phyloP scores from a whole-genome alignment of 768 basidiomycete genomes.

The Gloeophyllum trabeum region DNA sequence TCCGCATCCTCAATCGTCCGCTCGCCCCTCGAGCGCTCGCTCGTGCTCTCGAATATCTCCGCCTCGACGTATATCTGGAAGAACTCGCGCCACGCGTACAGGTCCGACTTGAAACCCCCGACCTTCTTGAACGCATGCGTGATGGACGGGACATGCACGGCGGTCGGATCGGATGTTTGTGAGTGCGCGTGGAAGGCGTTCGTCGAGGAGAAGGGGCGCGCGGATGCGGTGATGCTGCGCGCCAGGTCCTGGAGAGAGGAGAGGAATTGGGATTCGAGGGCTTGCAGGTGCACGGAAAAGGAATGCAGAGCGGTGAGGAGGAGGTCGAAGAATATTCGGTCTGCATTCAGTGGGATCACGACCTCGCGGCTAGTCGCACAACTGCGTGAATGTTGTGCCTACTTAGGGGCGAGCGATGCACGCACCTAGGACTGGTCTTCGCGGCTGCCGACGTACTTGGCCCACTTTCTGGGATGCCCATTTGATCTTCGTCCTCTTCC shows the following conservation, averaged over 20 bases:
- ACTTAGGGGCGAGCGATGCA: neutral
- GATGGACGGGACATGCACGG: conserved; percentile 7
- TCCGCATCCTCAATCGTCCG: conserved; percentile 62
- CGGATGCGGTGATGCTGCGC: conserved; percentile 19
- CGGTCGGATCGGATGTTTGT: conserved; percentile 15
- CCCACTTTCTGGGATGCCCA: neutral
- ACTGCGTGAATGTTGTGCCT: neutral
- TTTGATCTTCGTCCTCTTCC: neutral
- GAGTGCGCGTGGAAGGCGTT: conserved; percentile 18
- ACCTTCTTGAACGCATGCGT: conserved; percentile 4
- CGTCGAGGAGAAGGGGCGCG: conserved; percentile 20
- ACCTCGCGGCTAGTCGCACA: conserved; percentile 29
- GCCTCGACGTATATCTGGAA: conserved; percentile 81
- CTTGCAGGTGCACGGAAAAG: conserved; percentile 37
- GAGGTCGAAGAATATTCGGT: conserved; percentile 70
- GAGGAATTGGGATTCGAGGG: conserved; percentile 39
- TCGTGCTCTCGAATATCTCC: conserved; percentile 71
- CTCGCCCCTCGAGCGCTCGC: conserved; percentile 59
- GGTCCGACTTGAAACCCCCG: conserved; percentile 33
- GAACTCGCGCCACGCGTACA: conserved; percentile 85
- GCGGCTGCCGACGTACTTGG: neutral
- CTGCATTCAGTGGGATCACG: conserved; percentile 71
- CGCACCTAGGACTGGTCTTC: neutral
- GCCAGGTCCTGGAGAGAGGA: conserved; percentile 37
- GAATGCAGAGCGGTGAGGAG: conserved; percentile 50